Conservation (phyloP, 2,329 filamentous ascomycete species). For the Venturia aucupariae region DNA sequence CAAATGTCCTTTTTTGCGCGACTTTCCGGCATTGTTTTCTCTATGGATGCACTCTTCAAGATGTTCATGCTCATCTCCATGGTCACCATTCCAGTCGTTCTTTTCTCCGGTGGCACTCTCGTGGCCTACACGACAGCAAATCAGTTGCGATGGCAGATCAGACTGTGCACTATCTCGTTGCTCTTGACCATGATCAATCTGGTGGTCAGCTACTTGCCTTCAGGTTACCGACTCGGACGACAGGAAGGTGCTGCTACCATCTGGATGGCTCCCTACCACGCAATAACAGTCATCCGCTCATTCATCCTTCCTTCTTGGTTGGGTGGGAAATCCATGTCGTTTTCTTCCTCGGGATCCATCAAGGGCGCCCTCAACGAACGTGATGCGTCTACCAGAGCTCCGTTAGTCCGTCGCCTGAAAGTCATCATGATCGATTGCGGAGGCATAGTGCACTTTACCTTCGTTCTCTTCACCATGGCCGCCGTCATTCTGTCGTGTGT, state of each 20-base stretch:
- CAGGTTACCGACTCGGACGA: slow-evolving; percentile 51
- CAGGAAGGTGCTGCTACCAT: slow-evolving; percentile 47
- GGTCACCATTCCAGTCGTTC: slow-evolving; percentile 50
- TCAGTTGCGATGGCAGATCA: slow-evolving; percentile 51
- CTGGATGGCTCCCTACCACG: slow-evolving; percentile 56
- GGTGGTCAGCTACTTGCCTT: slow-evolving; percentile 48
- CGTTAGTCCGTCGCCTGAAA: slow-evolving; percentile 44
- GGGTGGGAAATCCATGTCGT: slow-evolving; percentile 49
- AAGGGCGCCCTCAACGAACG: slow-evolving; percentile 50
- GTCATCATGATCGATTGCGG: slow-evolving; percentile 48
- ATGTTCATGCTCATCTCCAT: slow-evolving; percentile 46
- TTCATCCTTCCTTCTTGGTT: slow-evolving; percentile 50
- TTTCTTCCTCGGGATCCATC: slow-evolving; percentile 52
- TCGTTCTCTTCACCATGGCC: slow-evolving; percentile 45
- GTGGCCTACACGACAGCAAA: slow-evolving; percentile 45
- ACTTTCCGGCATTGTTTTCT: slow-evolving; percentile 45
- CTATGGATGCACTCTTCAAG: slow-evolving; percentile 43
- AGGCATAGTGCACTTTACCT: slow-evolving; percentile 45
- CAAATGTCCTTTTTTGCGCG: slow-evolving; percentile 49
- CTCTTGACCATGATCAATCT: slow-evolving; percentile 47
- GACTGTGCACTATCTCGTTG: slow-evolving; percentile 44
- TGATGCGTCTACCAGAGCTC: slow-evolving; percentile 32
- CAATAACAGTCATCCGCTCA: slow-evolving; percentile 47
- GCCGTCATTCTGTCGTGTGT: slow-evolving; percentile 43
- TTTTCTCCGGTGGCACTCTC: slow-evolving; percentile 47